phyloP scores from a whole-genome alignment of 2,329 filamentous ascomycete species.

The Ophiostoma piceae region DNA sequence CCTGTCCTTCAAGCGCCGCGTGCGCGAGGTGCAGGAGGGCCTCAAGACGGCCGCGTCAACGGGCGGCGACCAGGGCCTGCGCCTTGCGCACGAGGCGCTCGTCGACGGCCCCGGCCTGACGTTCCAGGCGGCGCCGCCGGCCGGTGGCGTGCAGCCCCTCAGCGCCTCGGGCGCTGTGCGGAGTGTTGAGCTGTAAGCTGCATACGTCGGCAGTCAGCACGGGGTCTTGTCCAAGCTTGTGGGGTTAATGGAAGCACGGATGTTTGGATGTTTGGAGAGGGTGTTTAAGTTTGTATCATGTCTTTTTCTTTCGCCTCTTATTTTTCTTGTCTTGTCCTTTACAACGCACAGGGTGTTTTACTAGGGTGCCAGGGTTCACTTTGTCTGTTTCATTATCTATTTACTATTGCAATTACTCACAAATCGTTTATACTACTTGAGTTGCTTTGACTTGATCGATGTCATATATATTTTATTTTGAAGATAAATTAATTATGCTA shows the following conservation, averaged over 20 bases:
- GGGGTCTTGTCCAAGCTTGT: neutral
- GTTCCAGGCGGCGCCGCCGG: conserved; percentile 45
- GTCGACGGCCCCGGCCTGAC: conserved; percentile 49
- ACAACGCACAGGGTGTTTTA: conserved; percentile 14
- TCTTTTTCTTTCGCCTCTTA: neutral
- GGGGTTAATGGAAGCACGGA: neutral
- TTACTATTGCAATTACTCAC: neutral
- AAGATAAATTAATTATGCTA: no score
- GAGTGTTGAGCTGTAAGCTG: conserved; percentile 48
- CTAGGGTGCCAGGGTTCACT: conserved; percentile 18
- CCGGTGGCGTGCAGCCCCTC: conserved; percentile 48
- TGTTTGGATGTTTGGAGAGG: conserved; percentile 5
- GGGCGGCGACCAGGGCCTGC: conserved; percentile 48
- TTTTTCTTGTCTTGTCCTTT: conserved; percentile 11
- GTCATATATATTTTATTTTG: no score
- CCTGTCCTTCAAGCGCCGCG: conserved; percentile 80
- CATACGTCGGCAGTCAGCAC: no score
- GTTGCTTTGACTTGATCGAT: neutral
- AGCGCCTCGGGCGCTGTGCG: conserved; percentile 53
- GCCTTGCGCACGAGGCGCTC: conserved; percentile 44
- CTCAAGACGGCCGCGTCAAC: conserved; percentile 52
- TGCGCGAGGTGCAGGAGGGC: conserved; percentile 73
- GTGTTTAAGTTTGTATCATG: neutral
- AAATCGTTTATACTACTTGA: neutral
- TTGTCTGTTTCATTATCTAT: conserved; percentile 3